Evolutionary conservation across 495 filamentous ascomycete genomes (phyloP).

Genomic region (Achaetomiella virescens): DNA sequence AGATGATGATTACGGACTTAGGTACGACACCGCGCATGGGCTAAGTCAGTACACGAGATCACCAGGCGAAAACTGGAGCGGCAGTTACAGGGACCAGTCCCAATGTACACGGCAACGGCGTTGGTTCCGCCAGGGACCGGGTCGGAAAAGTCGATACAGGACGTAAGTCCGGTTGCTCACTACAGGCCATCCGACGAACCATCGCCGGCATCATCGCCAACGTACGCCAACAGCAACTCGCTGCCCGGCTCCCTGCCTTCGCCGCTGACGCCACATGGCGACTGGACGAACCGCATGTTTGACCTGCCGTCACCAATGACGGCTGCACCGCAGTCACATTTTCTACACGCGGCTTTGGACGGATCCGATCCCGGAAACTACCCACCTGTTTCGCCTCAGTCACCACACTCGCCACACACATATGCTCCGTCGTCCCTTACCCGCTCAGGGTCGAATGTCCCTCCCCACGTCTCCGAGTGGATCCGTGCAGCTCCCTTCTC

Average conservation of each 20-base stretch:
- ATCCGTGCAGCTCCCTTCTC: slow-evolving; percentile 26
- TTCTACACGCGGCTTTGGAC: slow-evolving; percentile 10
- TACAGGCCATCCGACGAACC: slow-evolving; percentile 36
- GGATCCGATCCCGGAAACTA: slow-evolving; percentile 27
- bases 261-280: slow-evolving; percentile 39
- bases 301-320: slow-evolving; percentile 39
- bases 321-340: slow-evolving; percentile 24
- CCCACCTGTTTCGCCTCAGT: slow-evolving; percentile 33
- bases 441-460: slow-evolving; percentile 30
- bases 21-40: slow-evolving; percentile 22
- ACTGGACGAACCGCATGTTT: slow-evolving; percentile 33
- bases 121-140: not conserved
- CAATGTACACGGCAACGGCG: slow-evolving; percentile 27
- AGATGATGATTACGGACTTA: slow-evolving; percentile 33
- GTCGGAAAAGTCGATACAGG: slow-evolving; percentile 33
- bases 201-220: slow-evolving; percentile 38
- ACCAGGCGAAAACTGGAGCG: slow-evolving; percentile 40
- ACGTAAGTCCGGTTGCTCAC: slow-evolving; percentile 31
- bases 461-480: slow-evolving; percentile 25
- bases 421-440: slow-evolving; percentile 31
- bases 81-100: slow-evolving; percentile 37
- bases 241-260: slow-evolving; percentile 37
- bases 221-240: slow-evolving; percentile 35
- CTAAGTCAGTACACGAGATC: slow-evolving; percentile 40
- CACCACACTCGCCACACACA: slow-evolving; percentile 23